Evolutionary conservation across 2,329 filamentous ascomycete genomes (phyloP).

Genomic region (Fusarium xyrophilum): DNA sequence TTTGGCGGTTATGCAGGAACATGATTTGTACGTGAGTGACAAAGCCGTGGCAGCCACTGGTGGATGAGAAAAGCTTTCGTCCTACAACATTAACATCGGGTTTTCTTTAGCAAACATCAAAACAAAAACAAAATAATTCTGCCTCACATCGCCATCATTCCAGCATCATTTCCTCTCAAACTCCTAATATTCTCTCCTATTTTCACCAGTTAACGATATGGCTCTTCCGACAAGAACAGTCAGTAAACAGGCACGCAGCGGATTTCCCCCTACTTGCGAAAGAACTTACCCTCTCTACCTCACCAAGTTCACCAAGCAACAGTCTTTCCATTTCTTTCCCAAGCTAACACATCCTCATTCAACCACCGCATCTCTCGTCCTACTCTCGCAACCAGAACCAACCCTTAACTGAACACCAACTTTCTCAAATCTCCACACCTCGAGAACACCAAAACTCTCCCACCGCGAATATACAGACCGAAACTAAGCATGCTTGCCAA

Average conservation of each 20-base stretch:
- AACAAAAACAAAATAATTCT: not conserved
- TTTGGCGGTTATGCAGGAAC: not conserved
- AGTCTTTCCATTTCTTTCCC: not conserved
- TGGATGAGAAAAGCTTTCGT: not conserved
- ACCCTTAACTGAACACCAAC: not conserved
- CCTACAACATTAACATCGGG: not conserved
- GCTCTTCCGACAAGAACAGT: fast-evolving
- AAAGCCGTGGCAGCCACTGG: not conserved
- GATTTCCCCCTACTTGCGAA: fast-evolving
- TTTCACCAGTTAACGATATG: fast-evolving
- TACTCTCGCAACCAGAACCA: not conserved
- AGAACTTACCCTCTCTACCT: not conserved
- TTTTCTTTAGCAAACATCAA: not conserved
- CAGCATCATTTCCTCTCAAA: too few species aligned
- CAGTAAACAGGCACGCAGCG: not conserved
- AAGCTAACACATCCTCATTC: fast-evolving
- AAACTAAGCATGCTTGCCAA: not conserved
- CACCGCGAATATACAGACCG: not conserved
- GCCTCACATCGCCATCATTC: fast-evolving
- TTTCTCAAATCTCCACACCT: fast-evolving
- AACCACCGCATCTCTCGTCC: fast-evolving
- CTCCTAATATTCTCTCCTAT: not conserved
- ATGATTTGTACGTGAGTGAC: not conserved
- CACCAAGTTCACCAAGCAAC: not conserved
- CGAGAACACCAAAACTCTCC: not conserved